Evolutionary conservation across 2,329 filamentous ascomycete genomes (phyloP), one percentile per base, ranked within the genome.

Genomic region (Hirsutella rhossiliensis): DNA sequence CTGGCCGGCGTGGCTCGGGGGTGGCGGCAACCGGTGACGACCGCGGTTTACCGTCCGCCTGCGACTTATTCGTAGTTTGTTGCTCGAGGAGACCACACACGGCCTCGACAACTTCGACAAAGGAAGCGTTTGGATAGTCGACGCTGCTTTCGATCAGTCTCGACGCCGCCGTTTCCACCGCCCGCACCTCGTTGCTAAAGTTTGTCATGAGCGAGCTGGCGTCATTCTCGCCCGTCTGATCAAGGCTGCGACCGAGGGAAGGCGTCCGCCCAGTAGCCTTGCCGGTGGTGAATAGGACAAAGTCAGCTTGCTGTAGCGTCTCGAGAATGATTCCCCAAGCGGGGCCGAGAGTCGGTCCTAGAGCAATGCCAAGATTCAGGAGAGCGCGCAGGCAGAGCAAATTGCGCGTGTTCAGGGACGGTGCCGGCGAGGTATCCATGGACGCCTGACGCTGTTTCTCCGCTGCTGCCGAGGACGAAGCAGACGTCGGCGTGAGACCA

Each of bases 271-370:
- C 74, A 0, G 73, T 66, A 5, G 69, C 59, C 52, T 77, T 78
- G 11, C 72, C 72, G 13, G 73, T 78, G 11, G 77, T 73, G 44
- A 82, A 84, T 23, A 96, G 73, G 4, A 97, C 81, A 49, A 94
- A 80, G 54, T 97, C 92, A 3, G 90, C 89, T 60, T 96, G 87
- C 56, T 96, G 88, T 8, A 98, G 67, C 0, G 89, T 94, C 56
- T 94, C 89, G 1, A 98, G 73, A 15, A 98, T 72, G 46, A 98
- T 97, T 2, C 80, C 81, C 86, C 94, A 98, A 1, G 90, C 85
- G 13, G 75, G 72, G 31, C 84, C 81, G 1, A 98, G 71, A 0
- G 87, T 95, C 3, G 92, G 88, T 0, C 92, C 92, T 1, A 98
- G 67, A 3, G 92, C 92, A 55, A 97, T 98, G 2, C 92, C 92